phyloP scores from a whole-genome alignment of 1,139 yeast genomes.

The Hansenula sp. region DNA sequence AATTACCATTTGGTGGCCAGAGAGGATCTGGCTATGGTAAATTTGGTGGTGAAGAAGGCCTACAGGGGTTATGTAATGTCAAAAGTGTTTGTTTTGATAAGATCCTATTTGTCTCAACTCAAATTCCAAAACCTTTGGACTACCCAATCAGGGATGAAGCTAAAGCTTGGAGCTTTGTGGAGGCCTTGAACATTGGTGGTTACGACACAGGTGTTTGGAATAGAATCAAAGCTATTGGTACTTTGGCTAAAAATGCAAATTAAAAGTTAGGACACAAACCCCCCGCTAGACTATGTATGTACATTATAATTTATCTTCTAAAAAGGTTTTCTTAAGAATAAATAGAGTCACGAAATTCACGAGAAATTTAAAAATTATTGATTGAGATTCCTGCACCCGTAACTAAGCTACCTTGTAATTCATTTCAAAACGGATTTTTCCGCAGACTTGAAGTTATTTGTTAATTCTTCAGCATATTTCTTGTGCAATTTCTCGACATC shows the following conservation, averaged over 20 bases:
- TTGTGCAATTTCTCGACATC: constrained; percentile 71
- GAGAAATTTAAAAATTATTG: background rate
- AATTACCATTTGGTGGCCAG: constrained; percentile 93
- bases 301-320: background rate
- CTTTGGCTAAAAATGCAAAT: constrained; percentile 38
- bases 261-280: constrained; percentile 5
- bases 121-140: constrained; percentile 83
- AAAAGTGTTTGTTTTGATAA: constrained; percentile 86
- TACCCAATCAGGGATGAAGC: constrained; percentile 82
- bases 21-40: constrained; percentile 94
- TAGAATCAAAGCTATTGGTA: constrained; percentile 48
- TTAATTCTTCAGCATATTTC: constrained; percentile 53
- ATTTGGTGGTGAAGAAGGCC: constrained; percentile 96
- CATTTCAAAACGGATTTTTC: constrained; percentile 41
- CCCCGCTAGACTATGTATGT: too few species aligned
- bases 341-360: too few species aligned
- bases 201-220: constrained; percentile 75
- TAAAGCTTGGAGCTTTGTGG: constrained; percentile 85
- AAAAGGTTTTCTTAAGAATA: background rate
- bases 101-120: constrained; percentile 71
- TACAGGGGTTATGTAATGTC: constrained; percentile 80
- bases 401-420: background rate
- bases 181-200: constrained; percentile 80
- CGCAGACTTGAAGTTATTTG: constrained; percentile 53
- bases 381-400: background rate